Base-by-base conservation (phyloP, 2,329 filamentous ascomycete species). In the Arachnomyces sp. region DNA sequence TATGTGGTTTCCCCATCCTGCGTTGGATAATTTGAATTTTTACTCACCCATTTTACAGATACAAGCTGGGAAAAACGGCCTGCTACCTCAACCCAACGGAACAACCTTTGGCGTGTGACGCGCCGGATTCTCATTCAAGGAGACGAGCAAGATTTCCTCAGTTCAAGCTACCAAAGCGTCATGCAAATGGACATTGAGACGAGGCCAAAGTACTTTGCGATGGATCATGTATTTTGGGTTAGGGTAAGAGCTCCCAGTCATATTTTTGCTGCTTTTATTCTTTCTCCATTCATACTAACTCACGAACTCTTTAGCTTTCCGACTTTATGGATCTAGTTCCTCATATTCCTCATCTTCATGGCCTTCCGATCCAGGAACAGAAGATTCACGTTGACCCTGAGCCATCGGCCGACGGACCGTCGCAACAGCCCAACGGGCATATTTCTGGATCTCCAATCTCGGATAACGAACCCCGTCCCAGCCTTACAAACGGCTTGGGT, bases 161-260 rank as follows among this genome's bases (percentile, higher is more conserved):
- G 54, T 35, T 61, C 61, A 8, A 61, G 59, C 13, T 56, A 64
- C 17, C 57, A 60, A 36, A 57, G 67, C 28, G 55, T 66, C 32
- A 60, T 60, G 45, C 55, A 61, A 43, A 56, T 62, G 46, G 65
- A 69, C 52, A 57, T 54, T 36, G 66, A 68, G 49, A 66, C 64
- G 16, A 53, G 59, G 37, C 65, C 63, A 17, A 72, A 69, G 50
- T 73, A 71, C 54, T 65, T 67, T 46, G 59, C 59, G 18, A 67
- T 72, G 66, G 62, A 69, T 42, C 67, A 68, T 55, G 56, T 73
- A 35, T 72, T 72, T 47, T 73, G 69, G 69, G 63, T 73, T 44
- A 68, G 63, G 59, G 66, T 69, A 58, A 50, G 62, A 46, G 36
- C 29, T 31, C 3, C 15, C 25, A 28, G 17, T 21, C 9, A 31